These are phyloP conservation scores for Nephelium lappaceum DNA, from an alignment of 345 rosid genomes.

Conservation along the genomic window DNA sequence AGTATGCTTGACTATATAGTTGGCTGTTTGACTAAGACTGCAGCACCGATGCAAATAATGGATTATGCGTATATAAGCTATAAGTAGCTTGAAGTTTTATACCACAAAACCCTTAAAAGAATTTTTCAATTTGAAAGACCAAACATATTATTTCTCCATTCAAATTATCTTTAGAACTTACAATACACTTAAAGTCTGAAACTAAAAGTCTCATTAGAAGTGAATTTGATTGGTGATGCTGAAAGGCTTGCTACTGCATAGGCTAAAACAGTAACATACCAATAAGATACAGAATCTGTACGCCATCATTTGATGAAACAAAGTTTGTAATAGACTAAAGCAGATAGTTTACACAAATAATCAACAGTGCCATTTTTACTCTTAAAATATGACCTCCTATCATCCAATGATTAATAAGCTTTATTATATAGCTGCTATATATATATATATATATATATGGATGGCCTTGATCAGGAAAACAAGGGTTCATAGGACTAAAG, in stretches of 20 bases:
- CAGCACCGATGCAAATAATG: not conserved
- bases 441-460: too few species aligned
- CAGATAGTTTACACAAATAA: not conserved
- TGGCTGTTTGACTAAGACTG: not conserved
- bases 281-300: not conserved
- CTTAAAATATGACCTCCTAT: not conserved
- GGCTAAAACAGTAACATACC: not conserved
- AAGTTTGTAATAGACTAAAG: not conserved
- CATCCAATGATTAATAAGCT: not conserved
- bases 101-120: not conserved
- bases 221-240: not conserved
- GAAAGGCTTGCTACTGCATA: not conserved
- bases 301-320: too few species aligned
- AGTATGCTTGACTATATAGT: not conserved
- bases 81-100: not conserved
- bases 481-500: not conserved
- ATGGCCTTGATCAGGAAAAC: not conserved
- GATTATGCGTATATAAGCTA: not conserved
- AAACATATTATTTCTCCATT: not conserved
- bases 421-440: not conserved
- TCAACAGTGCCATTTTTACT: not conserved
- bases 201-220: not conserved
- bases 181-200: not conserved
- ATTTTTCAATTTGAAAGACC: not conserved
- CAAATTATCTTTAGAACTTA: not conserved